phyloP scores from a whole-genome alignment of 2,329 filamentous ascomycete genomes.

The Emericellopsis atlantica region DNA sequence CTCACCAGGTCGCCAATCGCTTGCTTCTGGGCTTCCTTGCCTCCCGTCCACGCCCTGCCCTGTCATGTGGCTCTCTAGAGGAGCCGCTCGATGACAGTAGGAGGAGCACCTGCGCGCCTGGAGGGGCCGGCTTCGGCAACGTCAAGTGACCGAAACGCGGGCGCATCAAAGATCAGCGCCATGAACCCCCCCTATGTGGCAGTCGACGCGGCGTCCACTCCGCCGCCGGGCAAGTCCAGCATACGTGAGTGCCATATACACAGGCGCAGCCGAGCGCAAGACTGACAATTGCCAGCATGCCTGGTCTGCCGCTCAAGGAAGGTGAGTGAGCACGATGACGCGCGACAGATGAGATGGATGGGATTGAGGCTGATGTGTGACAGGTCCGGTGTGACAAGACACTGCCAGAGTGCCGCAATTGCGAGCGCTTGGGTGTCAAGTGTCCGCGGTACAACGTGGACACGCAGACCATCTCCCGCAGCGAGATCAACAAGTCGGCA shows the following conservation, averaged over 20 bases:
- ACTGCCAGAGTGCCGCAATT: slow-evolving; percentile 7
- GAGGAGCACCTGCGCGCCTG: too few species aligned
- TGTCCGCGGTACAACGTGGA: slow-evolving; percentile 12
- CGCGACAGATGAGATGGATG: background rate
- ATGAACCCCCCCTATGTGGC: too few species aligned
- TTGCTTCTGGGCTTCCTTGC: too few species aligned
- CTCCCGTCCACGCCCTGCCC: too few species aligned
- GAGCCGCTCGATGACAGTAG: too few species aligned
- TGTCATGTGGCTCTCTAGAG: too few species aligned
- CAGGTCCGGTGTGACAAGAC: slow-evolving; percentile 13
- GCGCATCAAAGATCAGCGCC: too few species aligned
- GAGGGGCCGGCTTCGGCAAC: too few species aligned
- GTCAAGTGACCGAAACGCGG: too few species aligned
- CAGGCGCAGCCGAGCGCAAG: background rate
- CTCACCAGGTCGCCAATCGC: too few species aligned
- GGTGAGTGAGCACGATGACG: background rate
- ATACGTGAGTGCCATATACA: background rate
- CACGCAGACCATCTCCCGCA: slow-evolving; percentile 8
- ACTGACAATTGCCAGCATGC: slow-evolving; percentile 2
- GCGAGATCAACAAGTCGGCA: slow-evolving; percentile 10
- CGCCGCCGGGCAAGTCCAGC: background rate
- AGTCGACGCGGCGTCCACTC: too few species aligned
- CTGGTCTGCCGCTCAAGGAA: slow-evolving; percentile 7
- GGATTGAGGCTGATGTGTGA: background rate
- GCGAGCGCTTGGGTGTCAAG: slow-evolving; percentile 10